Base-by-base conservation (phyloP, 2,329 filamentous ascomycete species). In the Paecilomyces fulvus region DNA sequence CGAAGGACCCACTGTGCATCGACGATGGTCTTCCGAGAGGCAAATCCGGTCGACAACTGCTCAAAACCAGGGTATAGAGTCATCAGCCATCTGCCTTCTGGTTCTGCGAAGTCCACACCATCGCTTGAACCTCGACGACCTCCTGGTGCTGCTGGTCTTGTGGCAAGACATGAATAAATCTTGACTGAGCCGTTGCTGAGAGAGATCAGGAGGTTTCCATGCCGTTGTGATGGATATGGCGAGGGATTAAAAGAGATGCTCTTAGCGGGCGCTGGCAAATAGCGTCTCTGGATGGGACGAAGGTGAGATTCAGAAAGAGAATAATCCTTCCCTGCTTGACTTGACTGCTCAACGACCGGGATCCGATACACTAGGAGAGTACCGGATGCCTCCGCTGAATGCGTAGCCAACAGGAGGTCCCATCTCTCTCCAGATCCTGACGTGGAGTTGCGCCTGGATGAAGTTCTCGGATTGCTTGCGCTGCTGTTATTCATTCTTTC, bases 181-280 rank as follows among this genome's bases (percentile, higher is more conserved):
- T 83, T 81, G 28, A 83, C 79, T 48, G 73, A 76, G 5, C 83
- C 82, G n/a, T 73, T 75, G 1, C 75, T 66, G 56, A 84, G 81
- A 1, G 78, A 74, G 6, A 86, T 71, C 8, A 86, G 73, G 10
- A 86, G 66, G 49, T 79, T 77, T 0, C 79, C 77, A 65, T 83
- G 80, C 11, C 79, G 76, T 25, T 71, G 67, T 23, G 79, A 78
- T 3, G 81, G 80, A 60, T 78, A 80, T 43, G 75, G 67, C 6
- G 79, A 77, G 12, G 79, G 75, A 57, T 79, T 83, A 71, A 85
- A 84, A 1, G 73, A 66, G 49, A 85, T 72, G 4, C 71, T 77
- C 54, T 75, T 74, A 25, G 80, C 77, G 12, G 79, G 78, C 7
- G 76, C 74, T 12, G 76, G 73, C 20, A 84, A 70, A 54, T 75